A percentile compares a stretch with the other conserved stretches of the same genome.
Evolutionary conservation across 176 grass and related monocot genomes (phyloP).

Genomic region (Alopecurus myosuroides): DNA sequence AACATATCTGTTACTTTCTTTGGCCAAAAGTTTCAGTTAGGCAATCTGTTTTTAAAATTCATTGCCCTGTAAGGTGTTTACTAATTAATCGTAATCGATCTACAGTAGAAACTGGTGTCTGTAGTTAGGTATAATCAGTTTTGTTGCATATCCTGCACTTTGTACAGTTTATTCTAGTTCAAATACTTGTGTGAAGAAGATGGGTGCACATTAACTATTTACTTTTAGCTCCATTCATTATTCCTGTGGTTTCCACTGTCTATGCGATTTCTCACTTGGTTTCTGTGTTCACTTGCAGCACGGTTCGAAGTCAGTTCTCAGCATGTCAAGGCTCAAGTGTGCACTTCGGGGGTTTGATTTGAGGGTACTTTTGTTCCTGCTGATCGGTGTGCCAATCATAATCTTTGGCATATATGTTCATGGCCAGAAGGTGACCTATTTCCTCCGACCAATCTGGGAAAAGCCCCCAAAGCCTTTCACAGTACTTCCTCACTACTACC

Average conservation of each 20-base stretch:
- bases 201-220: neutral
- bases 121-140: neutral
- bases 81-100: neutral
- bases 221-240: neutral
- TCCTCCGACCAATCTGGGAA: constrained; percentile 81
- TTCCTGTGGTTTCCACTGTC: constrained; percentile 13
- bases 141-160: neutral
- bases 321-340: constrained; percentile 74
- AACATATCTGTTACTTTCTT: too few species aligned
- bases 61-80: neutral
- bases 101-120: neutral
- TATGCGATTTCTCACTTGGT: constrained; percentile 9
- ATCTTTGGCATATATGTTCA: constrained; percentile 66
- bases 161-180: constrained; percentile 5
- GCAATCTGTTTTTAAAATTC: neutral
- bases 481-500: constrained; percentile 64
- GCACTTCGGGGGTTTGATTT: constrained; percentile 70
- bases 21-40: neutral
- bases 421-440: constrained; percentile 93
- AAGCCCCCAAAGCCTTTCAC: constrained; percentile 82
- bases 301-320: constrained; percentile 56
- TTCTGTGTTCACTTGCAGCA: constrained; percentile 49
- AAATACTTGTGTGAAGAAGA: neutral
- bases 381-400: constrained; percentile 59
- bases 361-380: constrained; percentile 54